phyloP scores from a whole-genome alignment of 305 asterid species.

The Plantago lanceolata region DNA sequence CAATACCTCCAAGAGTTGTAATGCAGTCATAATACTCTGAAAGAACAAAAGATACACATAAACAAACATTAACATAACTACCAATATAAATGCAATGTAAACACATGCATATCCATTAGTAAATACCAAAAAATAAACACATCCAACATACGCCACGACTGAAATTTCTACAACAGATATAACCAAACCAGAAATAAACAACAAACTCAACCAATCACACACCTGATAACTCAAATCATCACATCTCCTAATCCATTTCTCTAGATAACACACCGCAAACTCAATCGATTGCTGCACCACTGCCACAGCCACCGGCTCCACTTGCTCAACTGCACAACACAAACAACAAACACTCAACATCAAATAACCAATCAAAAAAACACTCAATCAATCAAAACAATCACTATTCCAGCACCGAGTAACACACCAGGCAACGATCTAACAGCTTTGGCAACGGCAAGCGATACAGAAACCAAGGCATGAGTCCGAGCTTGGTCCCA shows the following conservation, averaged over 20 bases:
- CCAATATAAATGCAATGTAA: background rate
- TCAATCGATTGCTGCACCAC: constrained; percentile 72
- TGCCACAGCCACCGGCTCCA: constrained; percentile 73
- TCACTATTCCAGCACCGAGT: constrained; percentile 5
- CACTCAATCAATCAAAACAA: background rate
- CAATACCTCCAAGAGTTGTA: constrained; percentile 70
- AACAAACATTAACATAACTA: constrained; percentile 8
- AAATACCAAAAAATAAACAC: background rate
- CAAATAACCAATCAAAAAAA: constrained; percentile 11
- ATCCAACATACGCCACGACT: no score
- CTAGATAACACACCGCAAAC: constrained; percentile 76
- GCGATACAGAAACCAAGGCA: constrained; percentile 65
- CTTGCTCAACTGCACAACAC: constrained; percentile 63
- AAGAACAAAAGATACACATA: constrained; percentile 27
- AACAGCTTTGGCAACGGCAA: constrained; percentile 53
- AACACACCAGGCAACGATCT: constrained; percentile 63
- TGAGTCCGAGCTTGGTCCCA: constrained; percentile 78
- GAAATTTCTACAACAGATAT: no score
- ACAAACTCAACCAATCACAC: constrained; percentile 19
- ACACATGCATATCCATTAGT: background rate
- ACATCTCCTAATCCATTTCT: constrained; percentile 53
- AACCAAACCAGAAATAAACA: background rate
- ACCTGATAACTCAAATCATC: constrained; percentile 84
- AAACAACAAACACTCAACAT: constrained; percentile 6
- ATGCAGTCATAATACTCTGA: constrained; percentile 52